phyloP scores from a whole-genome alignment of 2,329 filamentous ascomycete genomes.

The Pyrenophora tritici-repentis region DNA sequence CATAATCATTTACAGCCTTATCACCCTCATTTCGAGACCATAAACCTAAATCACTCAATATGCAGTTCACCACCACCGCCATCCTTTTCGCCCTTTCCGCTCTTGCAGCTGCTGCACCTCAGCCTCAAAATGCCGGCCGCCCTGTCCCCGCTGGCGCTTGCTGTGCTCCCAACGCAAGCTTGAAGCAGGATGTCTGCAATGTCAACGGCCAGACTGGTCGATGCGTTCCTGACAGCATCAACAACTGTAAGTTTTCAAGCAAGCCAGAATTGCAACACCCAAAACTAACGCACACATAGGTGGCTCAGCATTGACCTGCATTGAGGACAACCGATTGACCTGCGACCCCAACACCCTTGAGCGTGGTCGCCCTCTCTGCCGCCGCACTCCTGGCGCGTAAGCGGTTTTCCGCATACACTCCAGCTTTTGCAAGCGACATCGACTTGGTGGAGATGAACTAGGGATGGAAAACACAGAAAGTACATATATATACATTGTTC shows the following conservation, averaged over 20 bases:
- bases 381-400: constrained; percentile 9
- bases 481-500: not conserved
- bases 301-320: constrained; percentile 34
- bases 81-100: constrained; percentile 25
- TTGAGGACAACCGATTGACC: constrained; percentile 29
- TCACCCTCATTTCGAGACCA: not conserved
- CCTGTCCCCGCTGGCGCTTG: constrained; percentile 33
- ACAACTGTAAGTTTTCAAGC: constrained; percentile 26
- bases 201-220: constrained; percentile 34
- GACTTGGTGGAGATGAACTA: not conserved
- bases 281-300: constrained; percentile 18
- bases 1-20: constrained; percentile 3
- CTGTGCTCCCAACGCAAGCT: constrained; percentile 32
- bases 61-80: constrained; percentile 31
- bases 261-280: not conserved
- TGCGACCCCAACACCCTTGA: constrained; percentile 33
- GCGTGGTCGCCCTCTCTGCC: constrained; percentile 29
- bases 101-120: constrained; percentile 25
- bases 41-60: constrained; percentile 12
- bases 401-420: not conserved
- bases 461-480: not conserved
- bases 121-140: constrained; percentile 24
- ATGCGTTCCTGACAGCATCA: constrained; percentile 31
- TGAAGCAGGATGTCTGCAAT: constrained; percentile 41
- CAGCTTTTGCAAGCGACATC: not conserved